phyloP scores from a whole-genome alignment of 352 stramenopile species.

The Phytopythium litorale region DNA sequence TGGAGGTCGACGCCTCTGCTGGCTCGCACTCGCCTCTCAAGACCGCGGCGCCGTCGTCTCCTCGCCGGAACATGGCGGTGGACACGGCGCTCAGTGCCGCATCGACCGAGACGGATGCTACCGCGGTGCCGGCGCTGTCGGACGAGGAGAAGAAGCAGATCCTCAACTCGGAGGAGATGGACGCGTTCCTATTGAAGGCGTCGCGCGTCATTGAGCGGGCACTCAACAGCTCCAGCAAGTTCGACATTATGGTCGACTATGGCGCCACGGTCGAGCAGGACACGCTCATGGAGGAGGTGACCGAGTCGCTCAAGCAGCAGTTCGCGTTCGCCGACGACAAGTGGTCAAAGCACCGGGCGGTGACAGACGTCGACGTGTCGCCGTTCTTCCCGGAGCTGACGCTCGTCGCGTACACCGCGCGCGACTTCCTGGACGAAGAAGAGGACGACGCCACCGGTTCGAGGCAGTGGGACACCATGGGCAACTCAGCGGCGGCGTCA shows the following conservation, averaged over 20 bases:
- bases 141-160: constrained; percentile 65
- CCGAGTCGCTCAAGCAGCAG: constrained; percentile 66
- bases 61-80: constrained; percentile 40
- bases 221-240: constrained; percentile 70
- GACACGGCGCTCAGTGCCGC: constrained; percentile 35
- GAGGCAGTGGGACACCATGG: constrained; percentile 73
- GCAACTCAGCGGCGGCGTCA: constrained; percentile 33
- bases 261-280: constrained; percentile 67
- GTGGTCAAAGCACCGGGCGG: constrained; percentile 77
- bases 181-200: constrained; percentile 69
- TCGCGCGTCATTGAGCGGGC: constrained; percentile 79
- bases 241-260: constrained; percentile 86
- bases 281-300: constrained; percentile 42
- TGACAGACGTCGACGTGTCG: constrained; percentile 81
- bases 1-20: constrained; percentile 34
- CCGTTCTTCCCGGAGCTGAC: constrained; percentile 82
- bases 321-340: constrained; percentile 73
- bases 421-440: constrained; percentile 72
- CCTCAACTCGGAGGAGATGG: constrained; percentile 73
- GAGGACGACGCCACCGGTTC: constrained; percentile 46
- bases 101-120: constrained; percentile 15
- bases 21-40: constrained; percentile 29
- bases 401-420: constrained; percentile 59
- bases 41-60: constrained; percentile 26
- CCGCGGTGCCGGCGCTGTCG: constrained; percentile 26